These are phyloP conservation scores for Lepiota subincarnata DNA, from an alignment of 768 basidiomycete genomes.

Conservation along the genomic window DNA sequence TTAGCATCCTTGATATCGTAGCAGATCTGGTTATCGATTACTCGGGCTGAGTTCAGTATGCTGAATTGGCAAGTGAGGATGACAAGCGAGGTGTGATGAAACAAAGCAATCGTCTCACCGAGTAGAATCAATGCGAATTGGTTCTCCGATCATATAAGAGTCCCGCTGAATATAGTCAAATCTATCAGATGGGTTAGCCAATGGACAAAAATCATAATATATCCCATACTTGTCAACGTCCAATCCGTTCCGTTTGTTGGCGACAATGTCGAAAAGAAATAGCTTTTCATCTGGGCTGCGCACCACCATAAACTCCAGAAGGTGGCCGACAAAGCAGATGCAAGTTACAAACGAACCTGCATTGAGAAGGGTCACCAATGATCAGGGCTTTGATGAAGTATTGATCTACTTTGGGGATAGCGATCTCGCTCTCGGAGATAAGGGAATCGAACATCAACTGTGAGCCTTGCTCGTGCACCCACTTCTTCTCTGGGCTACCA, in stretches of 20 bases:
- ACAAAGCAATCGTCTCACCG: conserved; percentile 29
- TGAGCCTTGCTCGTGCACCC: conserved; percentile 78
- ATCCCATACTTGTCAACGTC: conserved; percentile 77
- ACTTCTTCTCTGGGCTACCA: conserved; percentile 42
- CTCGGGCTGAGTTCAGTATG: conserved; percentile 69
- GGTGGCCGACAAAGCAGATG: neutral
- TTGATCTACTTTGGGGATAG: conserved; percentile 44
- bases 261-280: conserved; percentile 82
- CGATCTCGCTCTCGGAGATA: conserved; percentile 50
- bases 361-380: conserved; percentile 50
- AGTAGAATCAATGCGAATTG: conserved; percentile 45
- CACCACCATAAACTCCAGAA: neutral
- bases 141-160: conserved; percentile 65
- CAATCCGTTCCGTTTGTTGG: conserved; percentile 76
- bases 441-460: conserved; percentile 80
- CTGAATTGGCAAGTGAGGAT: conserved; percentile 29
- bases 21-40: conserved; percentile 73
- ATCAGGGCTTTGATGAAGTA: conserved; percentile 76
- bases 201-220: neutral
- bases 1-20: conserved; percentile 82
- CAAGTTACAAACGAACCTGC: conserved; percentile 47
- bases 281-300: conserved; percentile 48
- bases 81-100: neutral
- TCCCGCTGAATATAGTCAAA: conserved; percentile 83
- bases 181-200: conserved; percentile 29